Evolutionary conservation across 2,329 filamentous ascomycete species (phyloP).

Genomic region (Cladosporium sp.): DNA sequence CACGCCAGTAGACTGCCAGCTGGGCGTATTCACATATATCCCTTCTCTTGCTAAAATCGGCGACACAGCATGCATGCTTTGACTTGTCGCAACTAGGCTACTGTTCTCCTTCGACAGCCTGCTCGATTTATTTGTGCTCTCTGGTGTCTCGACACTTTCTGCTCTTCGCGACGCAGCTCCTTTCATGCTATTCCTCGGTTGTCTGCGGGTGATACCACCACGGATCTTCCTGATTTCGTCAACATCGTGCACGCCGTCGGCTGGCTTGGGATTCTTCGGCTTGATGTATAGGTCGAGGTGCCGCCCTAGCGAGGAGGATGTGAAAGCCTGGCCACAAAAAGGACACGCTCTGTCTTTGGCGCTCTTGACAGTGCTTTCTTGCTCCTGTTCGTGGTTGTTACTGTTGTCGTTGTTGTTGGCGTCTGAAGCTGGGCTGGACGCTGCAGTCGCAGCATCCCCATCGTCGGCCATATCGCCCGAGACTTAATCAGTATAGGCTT

Average conservation of each 20-base stretch:
- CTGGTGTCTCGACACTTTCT: constrained; percentile 2
- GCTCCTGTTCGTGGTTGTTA: neutral
- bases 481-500: too few relatives aligned
- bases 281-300: constrained; percentile 94
- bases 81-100: constrained; percentile 15
- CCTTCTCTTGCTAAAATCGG: constrained; percentile 17
- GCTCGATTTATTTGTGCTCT: neutral
- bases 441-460: neutral
- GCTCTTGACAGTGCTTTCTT: neutral
- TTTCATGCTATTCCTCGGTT: constrained; percentile 55
- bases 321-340: constrained; percentile 86
- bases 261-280: constrained; percentile 81
- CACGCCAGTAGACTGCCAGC: constrained; percentile 73
- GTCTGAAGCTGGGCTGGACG: constrained; percentile 1
- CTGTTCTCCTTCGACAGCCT: constrained; percentile 4
- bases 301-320: constrained; percentile 85
- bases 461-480: neutral
- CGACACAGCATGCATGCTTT: constrained; percentile 18
- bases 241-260: constrained; percentile 85
- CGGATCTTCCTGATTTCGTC: constrained; percentile 81
- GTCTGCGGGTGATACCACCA: constrained; percentile 79
- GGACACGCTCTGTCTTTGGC: constrained; percentile 81
- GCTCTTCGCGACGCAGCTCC: constrained; percentile 13
- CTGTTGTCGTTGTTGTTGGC: constrained; percentile 2
- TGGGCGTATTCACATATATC: constrained; percentile 51